Conservation (phyloP, 2,329 filamentous ascomycete genomes). For the Beauveria bassiana region DNA sequence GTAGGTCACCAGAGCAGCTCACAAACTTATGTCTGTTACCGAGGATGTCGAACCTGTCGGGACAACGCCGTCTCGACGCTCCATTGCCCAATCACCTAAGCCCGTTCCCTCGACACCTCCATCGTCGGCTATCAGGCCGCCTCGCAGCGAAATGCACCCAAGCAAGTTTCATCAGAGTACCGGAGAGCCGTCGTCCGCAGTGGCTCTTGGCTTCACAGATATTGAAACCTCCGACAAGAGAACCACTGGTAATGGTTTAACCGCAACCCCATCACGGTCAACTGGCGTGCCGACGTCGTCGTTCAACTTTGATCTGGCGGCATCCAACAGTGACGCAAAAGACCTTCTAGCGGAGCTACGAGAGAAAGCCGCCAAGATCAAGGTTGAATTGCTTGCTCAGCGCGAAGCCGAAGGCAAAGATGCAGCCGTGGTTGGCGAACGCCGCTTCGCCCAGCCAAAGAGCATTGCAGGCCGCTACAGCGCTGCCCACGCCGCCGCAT, state of each 20-base stretch:
- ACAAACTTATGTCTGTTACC: slow-evolving; percentile 33
- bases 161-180: slow-evolving; percentile 71
- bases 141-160: slow-evolving; percentile 83
- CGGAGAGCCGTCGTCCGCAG: slow-evolving; percentile 68
- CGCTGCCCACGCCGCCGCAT: slow-evolving; percentile 76
- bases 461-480: slow-evolving; percentile 74
- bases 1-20: slow-evolving; percentile 23
- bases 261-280: slow-evolving; percentile 58
- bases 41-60: slow-evolving; percentile 32
- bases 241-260: slow-evolving; percentile 30
- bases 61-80: neutral
- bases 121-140: slow-evolving; percentile 59
- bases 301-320: slow-evolving; percentile 57
- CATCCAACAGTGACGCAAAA: slow-evolving; percentile 51
- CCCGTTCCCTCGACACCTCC: slow-evolving; percentile 48
- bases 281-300: slow-evolving; percentile 46
- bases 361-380: slow-evolving; percentile 63
- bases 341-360: slow-evolving; percentile 60
- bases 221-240: slow-evolving; percentile 52
- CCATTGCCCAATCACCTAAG: neutral
- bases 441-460: slow-evolving; percentile 74
- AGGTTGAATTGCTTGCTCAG: slow-evolving; percentile 57
- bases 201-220: slow-evolving; percentile 75
- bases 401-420: slow-evolving; percentile 44
- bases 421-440: slow-evolving; percentile 33